Evolutionary conservation across 148 eudicot genomes (phyloP).

Genomic region (Heliosperma pusillum): DNA sequence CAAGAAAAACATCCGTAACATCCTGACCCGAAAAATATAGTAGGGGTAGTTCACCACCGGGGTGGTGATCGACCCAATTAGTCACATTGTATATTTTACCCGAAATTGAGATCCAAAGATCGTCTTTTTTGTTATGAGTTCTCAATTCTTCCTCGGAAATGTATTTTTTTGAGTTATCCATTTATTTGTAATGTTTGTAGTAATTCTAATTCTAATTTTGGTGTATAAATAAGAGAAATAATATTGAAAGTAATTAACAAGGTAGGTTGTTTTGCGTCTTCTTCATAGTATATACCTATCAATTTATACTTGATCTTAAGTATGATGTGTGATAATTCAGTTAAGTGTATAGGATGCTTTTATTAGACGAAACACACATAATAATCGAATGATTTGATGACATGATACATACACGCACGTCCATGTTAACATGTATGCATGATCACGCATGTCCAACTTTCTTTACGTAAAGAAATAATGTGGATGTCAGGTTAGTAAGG

Average conservation of each 20-base stretch:
- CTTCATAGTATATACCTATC: too few species aligned
- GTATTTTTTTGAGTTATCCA: conserved; percentile 38
- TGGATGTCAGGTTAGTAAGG: background rate
- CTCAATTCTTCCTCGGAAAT: conserved; percentile 42
- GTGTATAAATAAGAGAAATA: too few species aligned
- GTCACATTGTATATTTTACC: conserved; percentile 60
- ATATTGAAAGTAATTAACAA: too few species aligned
- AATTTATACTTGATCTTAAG: too few species aligned
- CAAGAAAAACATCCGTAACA: conserved; percentile 53
- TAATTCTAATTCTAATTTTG: too few species aligned
- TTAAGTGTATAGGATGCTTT: too few species aligned
- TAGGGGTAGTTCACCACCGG: conserved; percentile 50
- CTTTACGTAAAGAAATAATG: background rate
- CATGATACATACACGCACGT: too few species aligned
- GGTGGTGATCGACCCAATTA: conserved; percentile 47
- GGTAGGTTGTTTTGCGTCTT: background rate
- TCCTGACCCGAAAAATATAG: conserved; percentile 56
- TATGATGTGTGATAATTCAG: too few species aligned
- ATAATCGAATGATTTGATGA: background rate
- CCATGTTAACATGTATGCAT: too few species aligned
- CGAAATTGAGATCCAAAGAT: conserved; percentile 61
- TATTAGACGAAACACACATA: too few species aligned
- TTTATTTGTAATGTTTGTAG: background rate
- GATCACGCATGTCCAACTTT: too few species aligned
- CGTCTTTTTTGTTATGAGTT: conserved; percentile 47